Evolutionary conservation across 106 monocot genomes (phyloP).

Genomic region (Triglochin maritima): DNA sequence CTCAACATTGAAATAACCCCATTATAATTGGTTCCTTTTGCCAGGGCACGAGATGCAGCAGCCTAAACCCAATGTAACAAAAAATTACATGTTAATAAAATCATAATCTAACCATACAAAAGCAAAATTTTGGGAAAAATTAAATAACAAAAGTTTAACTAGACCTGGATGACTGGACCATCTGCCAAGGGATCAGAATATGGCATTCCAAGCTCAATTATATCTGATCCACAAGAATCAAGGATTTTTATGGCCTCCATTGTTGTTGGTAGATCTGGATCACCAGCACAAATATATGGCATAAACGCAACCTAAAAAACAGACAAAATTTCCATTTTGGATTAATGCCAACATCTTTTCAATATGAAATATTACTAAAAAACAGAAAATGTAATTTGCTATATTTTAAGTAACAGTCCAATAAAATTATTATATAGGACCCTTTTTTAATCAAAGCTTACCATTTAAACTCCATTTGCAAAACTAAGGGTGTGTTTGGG

Average conservation of each 20-base stretch:
- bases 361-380: no score
- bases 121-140: neutral
- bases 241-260: slow-evolving; percentile 76
- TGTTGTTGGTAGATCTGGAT: slow-evolving; percentile 82
- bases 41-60: slow-evolving; percentile 75
- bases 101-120: no score
- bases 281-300: slow-evolving; percentile 89
- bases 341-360: no score
- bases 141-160: neutral
- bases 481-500: no score
- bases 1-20: slow-evolving; percentile 65
- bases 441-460: no score
- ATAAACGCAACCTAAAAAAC: slow-evolving; percentile 73
- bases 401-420: no score
- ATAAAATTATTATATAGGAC: no score
- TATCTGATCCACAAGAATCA: slow-evolving; percentile 82
- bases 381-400: no score
- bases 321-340: no score
- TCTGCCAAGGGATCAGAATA: slow-evolving; percentile 97
- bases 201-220: slow-evolving; percentile 89
- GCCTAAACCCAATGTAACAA: no score
- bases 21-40: slow-evolving; percentile 71
- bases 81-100: no score
- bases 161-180: slow-evolving; percentile 95
- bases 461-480: no score